These are phyloP conservation scores for Aspergillus incahuasiensis DNA, from an alignment of 495 filamentous ascomycete species.

Conservation along the genomic window DNA sequence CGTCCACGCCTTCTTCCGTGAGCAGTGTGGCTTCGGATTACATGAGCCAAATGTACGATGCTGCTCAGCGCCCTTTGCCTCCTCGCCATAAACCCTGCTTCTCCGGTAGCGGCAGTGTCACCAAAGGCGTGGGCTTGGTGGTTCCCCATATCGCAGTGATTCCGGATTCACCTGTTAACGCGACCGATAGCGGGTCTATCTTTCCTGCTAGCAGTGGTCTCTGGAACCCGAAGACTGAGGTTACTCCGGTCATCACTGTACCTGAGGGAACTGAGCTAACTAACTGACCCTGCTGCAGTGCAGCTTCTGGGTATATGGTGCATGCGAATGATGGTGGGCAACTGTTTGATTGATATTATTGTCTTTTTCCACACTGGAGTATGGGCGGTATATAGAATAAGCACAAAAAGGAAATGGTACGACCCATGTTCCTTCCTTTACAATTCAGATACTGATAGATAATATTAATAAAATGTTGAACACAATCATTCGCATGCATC, in stretches of 20 bases:
- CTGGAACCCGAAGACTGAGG: constrained; percentile 24
- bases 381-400: constrained; percentile 5
- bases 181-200: constrained; percentile 27
- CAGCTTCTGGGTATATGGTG: neutral
- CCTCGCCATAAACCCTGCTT: constrained; percentile 41
- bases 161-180: constrained; percentile 16
- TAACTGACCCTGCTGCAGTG: neutral
- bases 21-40: constrained; percentile 40
- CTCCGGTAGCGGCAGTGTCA: constrained; percentile 23
- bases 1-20: constrained; percentile 42
- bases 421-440: constrained; percentile 12
- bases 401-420: constrained; percentile 12
- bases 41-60: constrained; percentile 29
- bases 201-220: constrained; percentile 31
- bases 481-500: neutral
- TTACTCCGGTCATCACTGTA: neutral
- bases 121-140: constrained; percentile 42
- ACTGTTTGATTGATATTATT: neutral
- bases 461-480: neutral
- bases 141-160: constrained; percentile 30
- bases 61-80: constrained; percentile 35
- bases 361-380: neutral
- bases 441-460: neutral
- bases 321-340: neutral
- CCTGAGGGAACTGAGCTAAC: neutral